phyloP scores from a whole-genome alignment of 805 yeast genomes.

The Candida peoriensis region DNA sequence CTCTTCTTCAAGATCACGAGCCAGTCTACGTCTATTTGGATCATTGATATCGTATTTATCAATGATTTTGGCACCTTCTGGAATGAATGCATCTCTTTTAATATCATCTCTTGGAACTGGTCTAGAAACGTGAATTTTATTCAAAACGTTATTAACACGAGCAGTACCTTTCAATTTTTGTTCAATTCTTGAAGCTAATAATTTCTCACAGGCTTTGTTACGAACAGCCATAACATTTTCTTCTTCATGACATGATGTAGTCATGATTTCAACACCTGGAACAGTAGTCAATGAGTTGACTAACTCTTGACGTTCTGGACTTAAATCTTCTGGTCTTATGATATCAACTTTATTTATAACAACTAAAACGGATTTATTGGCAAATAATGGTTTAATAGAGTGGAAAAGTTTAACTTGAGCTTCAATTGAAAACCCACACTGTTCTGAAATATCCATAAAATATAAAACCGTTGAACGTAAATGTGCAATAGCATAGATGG shows the following conservation, averaged over 20 bases:
- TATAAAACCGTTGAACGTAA: conserved; percentile 93
- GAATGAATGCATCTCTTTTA: conserved; percentile 74
- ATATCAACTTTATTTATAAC: conserved; percentile 95
- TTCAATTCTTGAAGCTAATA: conserved; percentile 92
- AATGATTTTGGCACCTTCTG: conserved; percentile 60
- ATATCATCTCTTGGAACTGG: conserved; percentile 88
- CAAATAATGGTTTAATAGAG: conserved; percentile 93
- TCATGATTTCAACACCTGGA: conserved; percentile 88
- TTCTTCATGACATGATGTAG: conserved; percentile 89
- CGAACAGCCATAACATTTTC: conserved; percentile 94
- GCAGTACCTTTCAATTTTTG: conserved; percentile 92
- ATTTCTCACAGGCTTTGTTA: conserved; percentile 95
- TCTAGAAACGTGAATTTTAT: conserved; percentile 90
- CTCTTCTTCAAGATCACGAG: conserved; percentile 86
- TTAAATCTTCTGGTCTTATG: conserved; percentile 78
- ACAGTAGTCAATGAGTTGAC: conserved; percentile 58
- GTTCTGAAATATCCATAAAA: conserved; percentile 98
- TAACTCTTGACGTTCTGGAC: conserved; percentile 65
- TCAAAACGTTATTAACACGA: conserved; percentile 80
- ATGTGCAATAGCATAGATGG: conserved; percentile 97
- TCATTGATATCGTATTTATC: conserved; percentile 73
- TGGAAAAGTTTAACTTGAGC: conserved; percentile 97
- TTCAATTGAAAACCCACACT: conserved; percentile 97
- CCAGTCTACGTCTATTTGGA: conserved; percentile 75
- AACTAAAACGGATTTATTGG: conserved; percentile 93